phyloP scores from a whole-genome alignment of 306 rosid species.

The Prunus persica region Prunus_persica_NCBIv2 NC_034016.1:3263001-3263500 shows the following conservation, averaged over 20 bases:
- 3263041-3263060: slow-evolving; percentile 57
- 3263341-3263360: slow-evolving; percentile 6
- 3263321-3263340: not conserved
- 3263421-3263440: slow-evolving; percentile 66
- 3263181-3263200: not conserved
- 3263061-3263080: slow-evolving; percentile 51
- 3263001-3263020: slow-evolving; percentile 19
- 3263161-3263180: not conserved
- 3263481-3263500: slow-evolving; percentile 33
- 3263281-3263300: not conserved
- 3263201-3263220: not conserved
- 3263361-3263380: slow-evolving; percentile 41
- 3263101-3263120: slow-evolving; percentile 55
- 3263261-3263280: not conserved
- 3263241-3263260: not conserved
- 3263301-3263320: not conserved
- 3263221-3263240: not conserved
- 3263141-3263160: slow-evolving; percentile 40
- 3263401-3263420: slow-evolving; percentile 62
- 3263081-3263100: slow-evolving; percentile 95
- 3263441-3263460: slow-evolving; percentile 62
- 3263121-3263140: slow-evolving; percentile 24
- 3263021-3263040: slow-evolving; percentile 70
- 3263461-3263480: slow-evolving; percentile 58
- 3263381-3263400: slow-evolving; percentile 61